These are phyloP conservation scores for Camellia sinensis DNA, from an alignment of 148 eudicot species.

Conservation along the genomic window DNA sequence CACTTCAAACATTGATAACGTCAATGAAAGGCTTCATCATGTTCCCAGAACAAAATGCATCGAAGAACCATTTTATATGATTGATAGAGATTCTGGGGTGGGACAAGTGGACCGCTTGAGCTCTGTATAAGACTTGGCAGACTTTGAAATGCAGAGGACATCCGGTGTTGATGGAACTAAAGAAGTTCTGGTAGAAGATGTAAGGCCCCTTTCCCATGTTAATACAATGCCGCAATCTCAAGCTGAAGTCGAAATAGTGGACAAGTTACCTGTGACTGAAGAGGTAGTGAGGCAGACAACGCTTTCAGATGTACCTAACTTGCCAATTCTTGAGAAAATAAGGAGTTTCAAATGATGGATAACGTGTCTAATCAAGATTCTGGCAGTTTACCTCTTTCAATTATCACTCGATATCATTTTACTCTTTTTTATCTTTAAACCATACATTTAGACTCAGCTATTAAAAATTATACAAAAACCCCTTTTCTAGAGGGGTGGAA, in stretches of 20 bases:
- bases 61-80: constrained; percentile 40
- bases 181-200: constrained; percentile 12
- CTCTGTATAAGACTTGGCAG: constrained; percentile 37
- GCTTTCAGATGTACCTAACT: constrained; percentile 6
- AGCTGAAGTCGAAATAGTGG: neutral
- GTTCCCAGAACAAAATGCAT: neutral
- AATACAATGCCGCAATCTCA: neutral
- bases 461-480: no score
- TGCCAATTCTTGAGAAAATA: neutral
- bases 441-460: no score
- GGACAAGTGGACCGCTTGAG: constrained; percentile 26
- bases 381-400: neutral
- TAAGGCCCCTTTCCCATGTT: constrained; percentile 9
- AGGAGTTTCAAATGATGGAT: neutral
- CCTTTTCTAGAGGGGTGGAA: no score
- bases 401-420: no score
- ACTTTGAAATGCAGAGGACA: constrained; percentile 42
- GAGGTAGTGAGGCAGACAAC: neutral
- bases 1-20: constrained; percentile 9
- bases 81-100: constrained; percentile 27
- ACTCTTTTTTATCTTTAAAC: no score
- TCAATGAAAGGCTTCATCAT: constrained; percentile 1
- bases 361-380: constrained; percentile 8
- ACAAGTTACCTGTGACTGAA: constrained; percentile 10
- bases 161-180: constrained; percentile 16